A percentile compares a stretch with the other conserved stretches of the same genome.
Evolutionary conservation across 176 grass and related monocot genomes (phyloP).

Genomic region (Rhipidocladum racemiflorum): DNA sequence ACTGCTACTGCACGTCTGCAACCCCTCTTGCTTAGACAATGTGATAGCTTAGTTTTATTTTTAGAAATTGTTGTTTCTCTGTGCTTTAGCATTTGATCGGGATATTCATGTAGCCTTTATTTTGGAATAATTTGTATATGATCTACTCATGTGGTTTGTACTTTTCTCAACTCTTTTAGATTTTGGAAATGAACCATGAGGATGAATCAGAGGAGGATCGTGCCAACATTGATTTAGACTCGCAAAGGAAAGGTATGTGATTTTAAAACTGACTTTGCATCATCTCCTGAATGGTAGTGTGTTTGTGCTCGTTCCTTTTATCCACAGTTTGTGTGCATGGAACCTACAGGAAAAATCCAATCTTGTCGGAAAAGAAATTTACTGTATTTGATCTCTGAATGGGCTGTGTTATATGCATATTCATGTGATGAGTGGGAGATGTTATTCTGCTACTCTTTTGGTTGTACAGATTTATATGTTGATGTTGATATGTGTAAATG

Average conservation of each 20-base stretch:
- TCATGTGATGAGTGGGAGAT: no score
- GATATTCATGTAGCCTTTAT: not conserved
- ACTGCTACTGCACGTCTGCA: not conserved
- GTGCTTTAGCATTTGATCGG: not conserved
- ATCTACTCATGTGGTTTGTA: conserved; percentile 1
- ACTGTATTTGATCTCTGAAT: no score
- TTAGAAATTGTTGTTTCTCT: not conserved
- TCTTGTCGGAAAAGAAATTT: no score
- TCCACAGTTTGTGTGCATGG: no score
- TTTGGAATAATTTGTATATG: not conserved
- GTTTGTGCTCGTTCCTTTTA: no score
- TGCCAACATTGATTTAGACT: conserved; percentile 89
- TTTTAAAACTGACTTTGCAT: no score
- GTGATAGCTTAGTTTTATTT: not conserved
- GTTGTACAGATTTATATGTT: no score
- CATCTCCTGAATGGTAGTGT: no score
- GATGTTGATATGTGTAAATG: no score
- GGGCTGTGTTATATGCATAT: no score
- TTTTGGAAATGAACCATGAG: conserved; percentile 92
- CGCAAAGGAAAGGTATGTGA: conserved; percentile 88
- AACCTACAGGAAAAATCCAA: no score
- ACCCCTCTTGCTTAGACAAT: not conserved
- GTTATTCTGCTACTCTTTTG: no score
- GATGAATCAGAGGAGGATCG: conserved; percentile 86
- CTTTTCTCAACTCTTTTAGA: conserved; percentile 44